Evolutionary conservation across 2,329 filamentous ascomycete genomes (phyloP), one percentile per base, ranked within the genome.

Genomic region (Zymoseptoria pseudotritici): DNA sequence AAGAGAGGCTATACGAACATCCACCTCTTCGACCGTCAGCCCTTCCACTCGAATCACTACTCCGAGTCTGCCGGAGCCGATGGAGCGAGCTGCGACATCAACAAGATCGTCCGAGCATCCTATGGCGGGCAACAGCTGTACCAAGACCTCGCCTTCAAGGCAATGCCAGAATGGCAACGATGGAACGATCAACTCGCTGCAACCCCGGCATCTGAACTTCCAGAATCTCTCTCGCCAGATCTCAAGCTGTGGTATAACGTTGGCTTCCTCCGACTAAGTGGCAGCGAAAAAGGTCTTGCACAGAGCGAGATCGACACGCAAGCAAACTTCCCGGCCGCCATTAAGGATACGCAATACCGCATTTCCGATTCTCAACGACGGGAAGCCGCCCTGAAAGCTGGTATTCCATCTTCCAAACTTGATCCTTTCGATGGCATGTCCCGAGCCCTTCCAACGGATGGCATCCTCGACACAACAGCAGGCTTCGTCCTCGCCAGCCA

Each of bases 1-100:
- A 56, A 61, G 42, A 58, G 63, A 36, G 67, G 67, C 53, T 70
- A 70, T 49, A 64, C 58, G 4, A 68, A 69, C 56, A 62, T 71
- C 13, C 63, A 65, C 21, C 24, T 71, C 46, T 70, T 70, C 53
- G 69, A 83, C 57, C 70, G 70, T 10, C 66, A 69, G 36, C 58
- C 56, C 26, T 66, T 64, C 31, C 53, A 66, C 55, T 56, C 59
- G 19, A 66, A 64, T 31, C 60, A 64, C 19, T 69, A 68, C 54
- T 59, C 66, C 20, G 65, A 64, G 52, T 50, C 50, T 17, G 10
- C 54, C 13, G 67, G 65, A 22, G 60, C 62, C 42, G 57, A 69
- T 50, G 65, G 61, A 19, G 65, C 65, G 3, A 65, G 61, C 10
- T 66, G 64, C 46, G 67, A 69, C 56, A 54, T 64, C 17, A 67